Evolutionary conservation across 805 yeast species (phyloP), one percentile per base, ranked within the genome.

Genomic region (Suhomyces pyralidae): DNA sequence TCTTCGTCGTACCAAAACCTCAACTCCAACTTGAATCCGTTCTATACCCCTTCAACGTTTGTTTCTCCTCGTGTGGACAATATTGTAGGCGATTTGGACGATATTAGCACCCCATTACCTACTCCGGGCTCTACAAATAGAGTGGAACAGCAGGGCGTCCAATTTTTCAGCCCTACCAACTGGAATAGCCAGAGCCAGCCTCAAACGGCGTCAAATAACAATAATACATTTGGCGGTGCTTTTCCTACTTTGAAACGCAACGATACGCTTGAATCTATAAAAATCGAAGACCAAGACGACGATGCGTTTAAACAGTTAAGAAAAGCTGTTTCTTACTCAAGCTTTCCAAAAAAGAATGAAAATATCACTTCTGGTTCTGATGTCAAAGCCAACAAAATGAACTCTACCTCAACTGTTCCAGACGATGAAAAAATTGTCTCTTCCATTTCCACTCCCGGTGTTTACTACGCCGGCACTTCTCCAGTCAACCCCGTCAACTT

Each of bases 41-140:
- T 79, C 60, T 78, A 78, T 60, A 77, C 78, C 1, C 81, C 80
- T 2, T 71, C 76, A 0, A 58, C 76, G 6, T 76, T 76, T 46
- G 50, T 76, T 45, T 73, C 81, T 14, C 82, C 83, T 7, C 70
- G 68, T 52, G 62, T 68, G 61, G 72, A 55, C 44, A 58, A 59
- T 42, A 51, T 55, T 14, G 44, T 53, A n/a, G 58, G 58, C n/a
- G 64, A 60, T 22, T 40, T 54, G 52, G 61, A 59, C 46, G 70
- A 67, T 26, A 53, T 59, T 25, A 60, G 61, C 25, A 60, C 66
- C 3, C 62, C 64, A 7, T 43, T 61, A 17, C 61, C 58, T 2
- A 63, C 66, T 1, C 63, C 67, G 6, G 49, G 40, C 15, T 24
- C 47, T 1, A 19, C 40, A 40, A 49, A 46, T 40, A 38, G 50